Evolutionary conservation across 2,329 filamentous ascomycete species (phyloP), one percentile per base, ranked within the genome.

Genomic region (Venturia nashicola): DNA sequence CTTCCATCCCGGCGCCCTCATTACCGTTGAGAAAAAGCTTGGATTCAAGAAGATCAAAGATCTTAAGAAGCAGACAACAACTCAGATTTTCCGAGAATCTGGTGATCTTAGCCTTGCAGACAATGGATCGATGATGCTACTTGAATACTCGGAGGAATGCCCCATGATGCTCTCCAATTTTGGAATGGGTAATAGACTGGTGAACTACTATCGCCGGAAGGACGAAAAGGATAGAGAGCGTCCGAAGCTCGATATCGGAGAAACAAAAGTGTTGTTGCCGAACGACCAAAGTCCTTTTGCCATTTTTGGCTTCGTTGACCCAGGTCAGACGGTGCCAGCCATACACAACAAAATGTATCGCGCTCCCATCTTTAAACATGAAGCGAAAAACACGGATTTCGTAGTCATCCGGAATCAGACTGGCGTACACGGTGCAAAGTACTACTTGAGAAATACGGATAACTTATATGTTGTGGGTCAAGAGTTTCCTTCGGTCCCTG

Each of bases 251-350:
- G 91, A 96, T 4, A 83, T 99, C 66, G 94, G 94, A 65, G 94
- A 99, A 76, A 89, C 90, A 2, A 87, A 89, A 59, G 87, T 96
- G 16, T 81, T 99, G 42, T 82, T 97, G 40, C 91, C 91, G 1
- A 92, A 99, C 72, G 94, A 99, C 75, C 90, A 93, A 71, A 97
- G 93, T 57, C 94, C 94, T 0, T 99, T 99, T 74, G 90, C 91
- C 43, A 89, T 95, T 61, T 99, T 99, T 71, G 94, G 94, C 32
- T 89, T 91, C 43, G 91, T 99, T 32, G 89, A 96, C 67, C 86
- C 91, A 2, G 94, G 94, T 23, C 90, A 97, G 77, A 90, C 88
- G 12, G 90, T 95, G 3, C 89, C 92, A 0, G 93, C 94, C 1
- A 81, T 99, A 18, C 91, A 96, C 73, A 99, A 97, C 70, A 86